Conservation (phyloP, 768 basidiomycete genomes). For the Hericium rajendrae region DNA sequence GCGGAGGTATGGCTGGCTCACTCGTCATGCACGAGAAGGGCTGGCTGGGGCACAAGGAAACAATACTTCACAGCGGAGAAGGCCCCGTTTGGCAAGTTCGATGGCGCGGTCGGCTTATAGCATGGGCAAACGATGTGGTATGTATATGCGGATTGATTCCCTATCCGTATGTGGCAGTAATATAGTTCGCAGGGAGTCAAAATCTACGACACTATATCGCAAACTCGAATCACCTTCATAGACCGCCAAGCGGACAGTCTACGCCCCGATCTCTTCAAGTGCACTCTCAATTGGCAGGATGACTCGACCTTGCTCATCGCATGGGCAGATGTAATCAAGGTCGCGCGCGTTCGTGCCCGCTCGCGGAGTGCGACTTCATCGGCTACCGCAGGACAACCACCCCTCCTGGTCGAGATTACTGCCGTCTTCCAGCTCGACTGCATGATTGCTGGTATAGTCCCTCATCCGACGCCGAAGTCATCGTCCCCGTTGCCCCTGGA, state of each 20-base stretch:
- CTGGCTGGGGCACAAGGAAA: conserved; percentile 94
- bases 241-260: conserved; percentile 77
- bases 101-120: conserved; percentile 82
- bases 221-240: conserved; percentile 75
- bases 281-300: conserved; percentile 86
- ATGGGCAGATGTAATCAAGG: conserved; percentile 92
- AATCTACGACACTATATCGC: conserved; percentile 77
- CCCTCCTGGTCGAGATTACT: conserved; percentile 77
- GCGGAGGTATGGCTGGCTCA: conserved; percentile 85
- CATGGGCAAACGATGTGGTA: conserved; percentile 93
- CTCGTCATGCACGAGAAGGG: conserved; percentile 89
- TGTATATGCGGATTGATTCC: conserved; percentile 17
- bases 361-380: conserved; percentile 36
- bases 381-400: conserved; percentile 38
- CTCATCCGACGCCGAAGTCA: conserved; percentile 43
- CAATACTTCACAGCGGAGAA: conserved; percentile 70
- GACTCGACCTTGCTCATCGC: conserved; percentile 82
- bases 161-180: neutral
- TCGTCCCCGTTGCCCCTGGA: conserved; percentile 2
- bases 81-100: conserved; percentile 90
- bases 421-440: conserved; percentile 90
- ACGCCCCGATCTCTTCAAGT: conserved; percentile 91
- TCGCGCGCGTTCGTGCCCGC: conserved; percentile 68
- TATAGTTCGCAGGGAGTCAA: conserved; percentile 67
- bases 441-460: conserved; percentile 87